phyloP scores from a whole-genome alignment of 2,329 filamentous ascomycete species.

The Arthrocladium fulminans region DNA sequence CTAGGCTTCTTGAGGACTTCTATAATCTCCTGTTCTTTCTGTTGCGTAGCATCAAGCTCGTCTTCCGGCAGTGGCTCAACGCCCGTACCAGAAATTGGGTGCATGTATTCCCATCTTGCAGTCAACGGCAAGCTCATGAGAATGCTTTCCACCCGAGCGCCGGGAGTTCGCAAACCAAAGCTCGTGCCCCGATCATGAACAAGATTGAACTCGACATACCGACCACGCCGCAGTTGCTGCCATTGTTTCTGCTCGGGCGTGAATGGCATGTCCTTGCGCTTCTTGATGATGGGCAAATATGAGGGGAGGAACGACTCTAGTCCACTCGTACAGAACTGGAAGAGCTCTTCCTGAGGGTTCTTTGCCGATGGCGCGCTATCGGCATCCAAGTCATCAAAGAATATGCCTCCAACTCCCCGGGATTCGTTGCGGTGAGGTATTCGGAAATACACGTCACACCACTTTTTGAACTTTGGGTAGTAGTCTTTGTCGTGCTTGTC shows the following conservation, averaged over 20 bases:
- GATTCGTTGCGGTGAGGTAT: constrained; percentile 84
- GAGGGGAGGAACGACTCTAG: constrained; percentile 80
- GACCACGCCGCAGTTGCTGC: constrained; percentile 89
- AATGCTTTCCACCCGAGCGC: constrained; percentile 88
- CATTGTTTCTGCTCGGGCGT: constrained; percentile 81
- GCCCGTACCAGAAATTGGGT: constrained; percentile 44
- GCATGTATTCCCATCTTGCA: constrained; percentile 93
- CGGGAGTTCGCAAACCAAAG: constrained; percentile 88
- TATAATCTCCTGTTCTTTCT: constrained; percentile 64
- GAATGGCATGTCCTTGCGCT: constrained; percentile 84
- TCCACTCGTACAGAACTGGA: constrained; percentile 79
- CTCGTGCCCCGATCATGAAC: constrained; percentile 92
- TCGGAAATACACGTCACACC: constrained; percentile 97
- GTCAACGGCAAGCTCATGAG: constrained; percentile 93
- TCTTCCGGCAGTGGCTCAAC: constrained; percentile 41
- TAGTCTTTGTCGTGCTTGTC: constrained; percentile 88
- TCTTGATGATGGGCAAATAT: constrained; percentile 81
- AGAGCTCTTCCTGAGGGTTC: constrained; percentile 79
- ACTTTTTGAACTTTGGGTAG: constrained; percentile 91
- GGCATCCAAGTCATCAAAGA: constrained; percentile 92
- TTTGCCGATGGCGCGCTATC: constrained; percentile 43
- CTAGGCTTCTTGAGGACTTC: constrained; percentile 57
- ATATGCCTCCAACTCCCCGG: constrained; percentile 88
- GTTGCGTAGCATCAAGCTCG: constrained; percentile 27
- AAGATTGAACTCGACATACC: constrained; percentile 97